Percentiles rank a stretch among this genome's conserved stretches.
Conservation (phyloP, 768 basidiomycete genomes). For the Serendipita vermifera region DNA sequence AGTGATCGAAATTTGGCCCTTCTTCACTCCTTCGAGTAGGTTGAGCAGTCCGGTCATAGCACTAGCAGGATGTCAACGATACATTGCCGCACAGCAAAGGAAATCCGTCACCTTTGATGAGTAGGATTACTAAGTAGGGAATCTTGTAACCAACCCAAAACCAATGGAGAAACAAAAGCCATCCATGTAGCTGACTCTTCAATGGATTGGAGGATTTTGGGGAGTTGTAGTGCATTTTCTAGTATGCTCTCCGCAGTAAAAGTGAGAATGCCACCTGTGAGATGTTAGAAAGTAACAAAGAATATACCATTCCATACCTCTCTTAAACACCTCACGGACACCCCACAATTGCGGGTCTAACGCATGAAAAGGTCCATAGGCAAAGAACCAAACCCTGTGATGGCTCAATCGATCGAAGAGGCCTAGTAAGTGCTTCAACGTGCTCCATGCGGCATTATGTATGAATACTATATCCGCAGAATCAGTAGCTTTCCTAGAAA, state of each 20-base stretch:
- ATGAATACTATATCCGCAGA: not conserved
- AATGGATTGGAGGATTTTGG: not conserved
- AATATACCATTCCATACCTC: not conserved
- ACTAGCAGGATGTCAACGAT: no score
- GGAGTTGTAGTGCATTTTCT: not conserved
- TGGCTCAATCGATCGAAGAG: not conserved
- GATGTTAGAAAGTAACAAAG: not conserved
- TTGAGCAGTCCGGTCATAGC: no score
- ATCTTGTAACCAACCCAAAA: not conserved
- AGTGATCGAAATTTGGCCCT: not conserved
- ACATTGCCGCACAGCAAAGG: no score
- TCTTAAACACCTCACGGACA: not conserved
- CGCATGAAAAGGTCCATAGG: constrained; percentile 3
- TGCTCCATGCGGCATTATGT: not conserved
- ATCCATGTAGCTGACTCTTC: not conserved
- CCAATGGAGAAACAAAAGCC: constrained; percentile 4
- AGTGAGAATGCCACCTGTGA: constrained; percentile 1
- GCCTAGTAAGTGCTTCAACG: not conserved
- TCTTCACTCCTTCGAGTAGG: not conserved
- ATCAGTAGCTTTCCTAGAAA: not conserved
- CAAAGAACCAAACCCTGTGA: not conserved
- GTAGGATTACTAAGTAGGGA: no score
- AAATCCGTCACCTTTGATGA: no score
- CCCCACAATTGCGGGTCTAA: not conserved
- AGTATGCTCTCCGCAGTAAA: not conserved